Base-by-base conservation (phyloP, 2,329 filamentous ascomycete genomes). In the Verticillium isaacii region DNA sequence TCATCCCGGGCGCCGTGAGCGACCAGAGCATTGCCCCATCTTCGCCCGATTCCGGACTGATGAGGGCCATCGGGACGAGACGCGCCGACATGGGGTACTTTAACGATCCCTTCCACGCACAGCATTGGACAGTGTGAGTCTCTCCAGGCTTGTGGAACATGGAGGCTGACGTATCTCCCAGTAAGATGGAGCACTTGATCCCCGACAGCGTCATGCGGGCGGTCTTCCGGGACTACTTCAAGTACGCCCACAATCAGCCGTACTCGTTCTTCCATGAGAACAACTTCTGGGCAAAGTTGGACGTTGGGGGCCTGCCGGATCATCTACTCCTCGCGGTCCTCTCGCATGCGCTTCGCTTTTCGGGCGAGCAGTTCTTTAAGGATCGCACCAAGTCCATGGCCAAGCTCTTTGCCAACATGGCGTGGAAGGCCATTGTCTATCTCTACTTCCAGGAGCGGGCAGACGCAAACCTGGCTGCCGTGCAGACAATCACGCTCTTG, bases 211-310 rank as follows among this genome's bases (percentile, higher is more conserved):
- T 67, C 7, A 52, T 63, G 17, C n/a, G 32, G 32, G 50, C 60
- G 25, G 56, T 65, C 25, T 55, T 71, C 23, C 66, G 72, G 60
- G 69, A 68, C 5, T 77, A 72, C 58, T 77, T 77, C 59, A 37
- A 50, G 8, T 72, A 69, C 56, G 70, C 68, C 32, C 75, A 77
- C 36, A 75, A 75, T 39, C 73, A 76, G 36, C 75, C 75, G 1
- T 77, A 77, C 62, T 72, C 68, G 0, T 75, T 72, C 60, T 75
- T 77, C 61, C 73, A 75, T 32, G 74, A 76, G 58, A 55, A 45
- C 0, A 68, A 62, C 2, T 77, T 77, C 59, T 69, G 74, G 5
- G 64, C 67, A 19, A 65, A 65, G 29, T 61, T 75, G 1, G 64
- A 69, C 7, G 61, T 65, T 1, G 57, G 57, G 5, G 14, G n/a